Evolutionary conservation across 1,284 basidiomycete genomes (phyloP).

Genomic region (Pseudozyma hubeiensis): DNA sequence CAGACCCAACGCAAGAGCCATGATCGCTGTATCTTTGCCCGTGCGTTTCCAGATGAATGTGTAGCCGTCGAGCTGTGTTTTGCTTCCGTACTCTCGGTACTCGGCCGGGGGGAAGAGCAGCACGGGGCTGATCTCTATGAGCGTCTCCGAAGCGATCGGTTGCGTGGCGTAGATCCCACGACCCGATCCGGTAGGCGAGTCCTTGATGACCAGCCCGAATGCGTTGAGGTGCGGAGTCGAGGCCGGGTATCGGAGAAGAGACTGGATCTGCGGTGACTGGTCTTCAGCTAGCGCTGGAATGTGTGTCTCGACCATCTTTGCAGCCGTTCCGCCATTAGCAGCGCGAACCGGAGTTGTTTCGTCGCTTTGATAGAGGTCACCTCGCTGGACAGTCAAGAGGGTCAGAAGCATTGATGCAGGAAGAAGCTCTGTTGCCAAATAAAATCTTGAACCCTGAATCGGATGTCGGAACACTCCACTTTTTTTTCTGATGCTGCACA

Average conservation of each 20-base stretch:
- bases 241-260: constrained; percentile 25
- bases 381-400: no score
- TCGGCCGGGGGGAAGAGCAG: constrained; percentile 78
- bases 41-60: constrained; percentile 81
- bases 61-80: constrained; percentile 84
- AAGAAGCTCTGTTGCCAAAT: no score
- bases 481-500: no score
- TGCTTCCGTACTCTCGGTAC: constrained; percentile 53
- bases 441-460: not conserved
- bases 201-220: constrained; percentile 36
- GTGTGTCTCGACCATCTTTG: constrained; percentile 43
- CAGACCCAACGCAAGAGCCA: constrained; percentile 87
- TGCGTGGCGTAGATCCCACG: constrained; percentile 57
- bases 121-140: constrained; percentile 88
- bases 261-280: constrained; percentile 15
- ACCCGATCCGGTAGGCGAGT: constrained; percentile 22
- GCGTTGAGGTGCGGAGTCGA: constrained; percentile 58
- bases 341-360: not conserved
- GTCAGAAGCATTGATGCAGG: not conserved
- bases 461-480: constrained; percentile 3
- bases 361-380: no score
- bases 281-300: constrained; percentile 17
- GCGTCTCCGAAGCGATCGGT: constrained; percentile 71
- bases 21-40: constrained; percentile 62
- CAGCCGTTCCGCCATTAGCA: not conserved